These are phyloP conservation scores for Beauveria brongniartii DNA, from an alignment of 2,329 filamentous ascomycete genomes.

Conservation along the genomic window DNA sequence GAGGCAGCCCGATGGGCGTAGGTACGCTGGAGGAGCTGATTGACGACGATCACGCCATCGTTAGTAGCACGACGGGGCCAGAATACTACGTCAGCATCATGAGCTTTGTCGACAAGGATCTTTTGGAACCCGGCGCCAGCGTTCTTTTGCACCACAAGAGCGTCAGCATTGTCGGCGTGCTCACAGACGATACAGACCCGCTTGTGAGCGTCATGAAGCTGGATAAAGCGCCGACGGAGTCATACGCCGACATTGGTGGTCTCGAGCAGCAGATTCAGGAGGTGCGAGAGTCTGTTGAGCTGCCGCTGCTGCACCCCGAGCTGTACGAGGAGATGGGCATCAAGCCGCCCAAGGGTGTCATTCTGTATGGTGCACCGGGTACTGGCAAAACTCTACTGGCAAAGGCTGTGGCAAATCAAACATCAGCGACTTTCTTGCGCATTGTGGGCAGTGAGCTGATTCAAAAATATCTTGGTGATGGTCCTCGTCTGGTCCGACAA, in stretches of 20 bases:
- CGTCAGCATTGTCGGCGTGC: constrained; percentile 91
- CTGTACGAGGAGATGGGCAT: constrained; percentile 99
- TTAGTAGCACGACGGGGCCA: constrained; percentile 91
- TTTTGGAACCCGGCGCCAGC: constrained; percentile 90
- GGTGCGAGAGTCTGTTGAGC: constrained; percentile 91
- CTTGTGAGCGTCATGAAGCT: constrained; percentile 98
- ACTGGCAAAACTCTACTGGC: constrained; percentile 94
- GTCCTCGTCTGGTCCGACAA: constrained; percentile 87
- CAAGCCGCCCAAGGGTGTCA: constrained; percentile 98
- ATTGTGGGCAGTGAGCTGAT: constrained; percentile 97
- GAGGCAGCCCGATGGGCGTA: constrained; percentile 96
- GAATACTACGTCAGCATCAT: constrained; percentile 99
- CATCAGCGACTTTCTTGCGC: constrained; percentile 94
- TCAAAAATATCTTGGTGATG: constrained; percentile 97
- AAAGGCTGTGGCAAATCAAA: constrained; percentile 97
- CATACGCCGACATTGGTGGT: constrained; percentile 97
- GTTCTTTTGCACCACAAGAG: constrained; percentile 96
- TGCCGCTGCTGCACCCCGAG: constrained; percentile 90
- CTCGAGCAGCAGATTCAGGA: constrained; percentile 94
- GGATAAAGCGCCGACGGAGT: constrained; percentile 96
- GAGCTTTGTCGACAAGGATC: constrained; percentile 99
- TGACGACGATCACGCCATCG: constrained; percentile 97
- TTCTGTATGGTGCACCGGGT: constrained; percentile 92
- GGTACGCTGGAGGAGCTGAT: constrained; percentile 98
- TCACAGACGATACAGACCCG: constrained; percentile 93